Evolutionary conservation across 1,139 yeast genomes (phyloP).

Genomic region (Magnusiomyces tetraspermus): DNA sequence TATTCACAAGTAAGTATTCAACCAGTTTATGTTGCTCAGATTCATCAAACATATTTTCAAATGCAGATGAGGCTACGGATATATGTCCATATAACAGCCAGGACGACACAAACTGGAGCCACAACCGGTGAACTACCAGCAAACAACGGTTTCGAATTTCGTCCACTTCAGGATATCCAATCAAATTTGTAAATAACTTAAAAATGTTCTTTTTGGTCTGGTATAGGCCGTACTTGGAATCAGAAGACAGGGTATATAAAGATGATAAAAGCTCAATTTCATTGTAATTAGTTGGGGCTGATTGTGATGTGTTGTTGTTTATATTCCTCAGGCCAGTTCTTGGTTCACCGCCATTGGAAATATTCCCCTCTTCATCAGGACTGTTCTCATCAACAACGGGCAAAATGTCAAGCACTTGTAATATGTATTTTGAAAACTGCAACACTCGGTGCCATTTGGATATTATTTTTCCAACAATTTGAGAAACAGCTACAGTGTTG

Average conservation of each 20-base stretch:
- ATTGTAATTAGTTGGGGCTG: constrained; percentile 13
- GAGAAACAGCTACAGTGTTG: constrained; percentile 19
- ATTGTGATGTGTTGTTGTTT: constrained; percentile 15
- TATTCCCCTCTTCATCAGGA: background rate
- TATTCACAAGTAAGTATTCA: background rate
- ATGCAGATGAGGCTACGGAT: background rate
- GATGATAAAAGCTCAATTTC: background rate
- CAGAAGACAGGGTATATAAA: background rate
- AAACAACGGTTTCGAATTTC: constrained; percentile 17
- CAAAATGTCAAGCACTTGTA: constrained; percentile 12
- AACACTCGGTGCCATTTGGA: constrained; percentile 20
- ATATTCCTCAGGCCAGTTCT: background rate
- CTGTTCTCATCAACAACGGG: background rate
- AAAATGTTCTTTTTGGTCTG: constrained; percentile 6
- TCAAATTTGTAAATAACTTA: constrained; percentile 10
- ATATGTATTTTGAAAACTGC: constrained; percentile 16
- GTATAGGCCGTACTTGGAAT: background rate
- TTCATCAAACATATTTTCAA: constrained; percentile 13
- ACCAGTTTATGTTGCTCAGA: constrained; percentile 18
- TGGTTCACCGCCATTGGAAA: constrained; percentile 8
- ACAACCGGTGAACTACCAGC: constrained; percentile 20
- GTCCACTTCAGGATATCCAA: constrained; percentile 21
- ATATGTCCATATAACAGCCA: constrained; percentile 26
- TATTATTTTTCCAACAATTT: constrained; percentile 18
- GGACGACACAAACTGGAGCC: constrained; percentile 22